Percentiles rank a stretch among this genome's conserved stretches.
Conservation (phyloP, 2,329 filamentous ascomycete genomes). For the Cyphellophora attinorum region DNA sequence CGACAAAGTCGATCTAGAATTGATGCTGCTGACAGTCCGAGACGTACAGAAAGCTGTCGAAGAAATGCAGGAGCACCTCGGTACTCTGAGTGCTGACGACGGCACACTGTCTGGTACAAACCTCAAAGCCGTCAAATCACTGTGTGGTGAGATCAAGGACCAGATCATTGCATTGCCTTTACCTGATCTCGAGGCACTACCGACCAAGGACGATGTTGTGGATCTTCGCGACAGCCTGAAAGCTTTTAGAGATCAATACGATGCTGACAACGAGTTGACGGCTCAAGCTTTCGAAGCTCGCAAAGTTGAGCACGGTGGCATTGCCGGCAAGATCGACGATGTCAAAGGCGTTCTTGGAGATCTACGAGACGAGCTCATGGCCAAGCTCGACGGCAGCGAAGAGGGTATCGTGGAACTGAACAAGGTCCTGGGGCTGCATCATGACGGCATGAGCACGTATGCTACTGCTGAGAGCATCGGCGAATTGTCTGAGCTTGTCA, state of each 20-base stretch:
- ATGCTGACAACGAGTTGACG: constrained; percentile 61
- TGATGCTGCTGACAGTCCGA: constrained; percentile 67
- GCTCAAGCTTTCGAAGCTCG: constrained; percentile 74
- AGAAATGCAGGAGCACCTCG: constrained; percentile 48
- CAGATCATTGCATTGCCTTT: constrained; percentile 64
- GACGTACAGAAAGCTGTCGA: constrained; percentile 69
- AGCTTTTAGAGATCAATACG: constrained; percentile 60
- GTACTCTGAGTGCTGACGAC: constrained; percentile 29
- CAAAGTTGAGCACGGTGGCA: constrained; percentile 69
- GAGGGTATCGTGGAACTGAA: constrained; percentile 48
- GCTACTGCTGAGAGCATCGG: constrained; percentile 52
- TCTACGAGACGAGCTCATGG: constrained; percentile 65
- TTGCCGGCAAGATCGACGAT: constrained; percentile 68
- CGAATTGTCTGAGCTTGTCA: constrained; percentile 65
- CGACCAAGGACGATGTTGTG: constrained; percentile 67
- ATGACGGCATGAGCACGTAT: constrained; percentile 44
- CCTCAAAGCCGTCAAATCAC: constrained; percentile 67
- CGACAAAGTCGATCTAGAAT: constrained; percentile 67
- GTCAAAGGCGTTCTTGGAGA: constrained; percentile 70
- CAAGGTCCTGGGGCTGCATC: constrained; percentile 56
- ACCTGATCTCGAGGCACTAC: constrained; percentile 59
- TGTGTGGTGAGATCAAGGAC: constrained; percentile 76
- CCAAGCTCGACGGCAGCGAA: constrained; percentile 66
- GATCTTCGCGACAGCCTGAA: constrained; percentile 61
- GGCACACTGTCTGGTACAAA: constrained; percentile 67